Base-by-base conservation (phyloP, 1,139 yeast genomes). In the Sugiyamaella novakii region DNA sequence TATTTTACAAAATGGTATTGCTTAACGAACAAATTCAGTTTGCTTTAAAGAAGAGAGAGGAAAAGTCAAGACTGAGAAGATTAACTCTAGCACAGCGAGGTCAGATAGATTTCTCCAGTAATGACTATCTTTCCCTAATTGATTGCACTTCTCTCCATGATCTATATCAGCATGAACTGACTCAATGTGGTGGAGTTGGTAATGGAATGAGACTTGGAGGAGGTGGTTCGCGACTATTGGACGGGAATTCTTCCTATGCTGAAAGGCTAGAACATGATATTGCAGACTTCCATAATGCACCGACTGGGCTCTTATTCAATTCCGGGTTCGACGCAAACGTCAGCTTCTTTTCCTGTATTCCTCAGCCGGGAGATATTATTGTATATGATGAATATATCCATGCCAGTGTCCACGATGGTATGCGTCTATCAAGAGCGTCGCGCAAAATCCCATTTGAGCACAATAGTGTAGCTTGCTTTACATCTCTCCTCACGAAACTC, bases 251-350 rank as follows among this genome's bases (percentile, higher is more conserved):
- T 6, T 15, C 17, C 6, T 53, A 55, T 3, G 55, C 53, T 1
- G 64, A 60, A 33, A 28, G 29, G 2, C 52, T 62, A 12, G 66
- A 62, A 41, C 18, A 14, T 1, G 37, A 48, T 5, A 54, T 62
- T n/a, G 47, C 59, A 8, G 4, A 10, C 2, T 58, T 61, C 29
- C 63, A 62, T 35, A 47, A 54, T 3, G 57, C 62, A 1, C 49
- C 50, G 1, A 44, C 50, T 2, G 66, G 62, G 1, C 52, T 62
- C 3, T 40, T 62, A 12, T 62, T 61, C 50, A 54, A 57, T 24
- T 61, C 65, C 2, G 66, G 66, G 14, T 62, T 55, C 38, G 65
- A 62, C 29, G 66, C 66, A 22, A 62, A 62, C 45, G 59, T 56
- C 2, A 52, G 59, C 5, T 33, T 62, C 5, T 62, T 59, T 42